These are phyloP conservation scores for Tulasnella sp. DNA, from an alignment of 768 basidiomycete genomes.

Conservation along the genomic window DNA sequence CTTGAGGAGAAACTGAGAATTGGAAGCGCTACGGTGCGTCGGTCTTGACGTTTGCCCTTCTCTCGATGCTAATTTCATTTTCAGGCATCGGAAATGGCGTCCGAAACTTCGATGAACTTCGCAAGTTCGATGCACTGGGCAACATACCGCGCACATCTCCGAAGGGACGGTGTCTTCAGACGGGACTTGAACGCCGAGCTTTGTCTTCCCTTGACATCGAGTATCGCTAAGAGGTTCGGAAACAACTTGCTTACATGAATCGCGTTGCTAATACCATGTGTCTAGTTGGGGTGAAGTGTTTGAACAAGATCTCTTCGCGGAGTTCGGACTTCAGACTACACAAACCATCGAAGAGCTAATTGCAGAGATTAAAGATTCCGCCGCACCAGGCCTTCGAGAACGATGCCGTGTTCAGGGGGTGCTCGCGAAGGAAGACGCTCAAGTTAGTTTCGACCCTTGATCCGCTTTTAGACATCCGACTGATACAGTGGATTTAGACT, in stretches of 20 bases:
- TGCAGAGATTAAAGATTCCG: conserved; percentile 40
- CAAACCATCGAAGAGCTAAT: conserved; percentile 34
- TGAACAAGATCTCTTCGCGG: conserved; percentile 43
- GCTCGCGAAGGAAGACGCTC: conserved; percentile 40
- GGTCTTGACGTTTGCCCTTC: neutral
- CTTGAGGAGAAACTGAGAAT: conserved; percentile 46
- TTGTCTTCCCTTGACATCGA: conserved; percentile 43
- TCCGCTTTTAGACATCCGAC: neutral
- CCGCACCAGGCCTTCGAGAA: conserved; percentile 42
- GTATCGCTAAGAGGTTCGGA: conserved; percentile 32
- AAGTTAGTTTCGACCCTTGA: conserved; percentile 13
- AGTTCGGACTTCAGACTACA: conserved; percentile 33
- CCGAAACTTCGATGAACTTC: conserved; percentile 39
- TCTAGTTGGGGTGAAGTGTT: conserved; percentile 47
- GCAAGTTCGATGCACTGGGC: conserved; percentile 46
- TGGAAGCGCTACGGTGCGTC: conserved; percentile 39
- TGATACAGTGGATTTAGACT: conserved; percentile 18
- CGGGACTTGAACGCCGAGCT: conserved; percentile 52
- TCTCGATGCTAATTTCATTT: conserved; percentile 22
- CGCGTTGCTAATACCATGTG: neutral
- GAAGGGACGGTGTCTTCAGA: conserved; percentile 44
- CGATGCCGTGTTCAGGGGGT: conserved; percentile 41
- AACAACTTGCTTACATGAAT: conserved; percentile 15
- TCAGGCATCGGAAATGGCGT: conserved; percentile 33
- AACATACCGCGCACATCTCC: conserved; percentile 43